Conservation (phyloP, 768 basidiomycete species). For the Tulasnella calospora region DNA sequence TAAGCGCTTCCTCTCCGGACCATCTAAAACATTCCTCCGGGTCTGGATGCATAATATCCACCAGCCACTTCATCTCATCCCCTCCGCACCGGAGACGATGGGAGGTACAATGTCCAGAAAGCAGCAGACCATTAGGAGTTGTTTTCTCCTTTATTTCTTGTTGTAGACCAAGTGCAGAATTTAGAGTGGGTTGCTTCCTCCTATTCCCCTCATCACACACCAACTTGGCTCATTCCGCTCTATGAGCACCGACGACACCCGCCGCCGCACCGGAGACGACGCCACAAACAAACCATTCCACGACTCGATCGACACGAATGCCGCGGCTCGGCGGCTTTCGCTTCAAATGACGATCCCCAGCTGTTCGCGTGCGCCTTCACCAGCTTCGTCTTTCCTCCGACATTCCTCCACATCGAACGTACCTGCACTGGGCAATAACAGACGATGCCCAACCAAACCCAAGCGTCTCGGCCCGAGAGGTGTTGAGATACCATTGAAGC, state of each 20-base stretch:
- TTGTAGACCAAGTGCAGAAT: neutral
- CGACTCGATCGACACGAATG: neutral
- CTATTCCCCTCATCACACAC: neutral
- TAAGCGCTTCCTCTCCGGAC: conserved; percentile 3
- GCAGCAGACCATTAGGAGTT: neutral
- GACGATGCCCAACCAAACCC: no score
- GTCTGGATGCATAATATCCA: neutral
- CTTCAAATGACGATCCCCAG: neutral
- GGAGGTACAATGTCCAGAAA: neutral
- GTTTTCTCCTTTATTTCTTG: neutral
- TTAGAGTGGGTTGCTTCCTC: neutral
- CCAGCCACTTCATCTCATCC: neutral
- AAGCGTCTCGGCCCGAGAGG: neutral
- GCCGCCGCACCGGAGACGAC: neutral
- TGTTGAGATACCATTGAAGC: neutral
- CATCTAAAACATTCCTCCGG: neutral
- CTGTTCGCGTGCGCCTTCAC: neutral
- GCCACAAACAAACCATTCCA: neutral
- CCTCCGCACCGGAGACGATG: neutral
- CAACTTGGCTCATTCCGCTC: neutral
- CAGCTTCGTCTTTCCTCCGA: neutral
- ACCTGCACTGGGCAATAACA: neutral
- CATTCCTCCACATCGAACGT: neutral
- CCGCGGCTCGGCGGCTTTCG: neutral
- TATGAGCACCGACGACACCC: neutral